Evolutionary conservation across 352 stramenopile species (phyloP), one percentile per base, ranked within the genome.

Genomic region (Phytophthora aleatoria): DNA sequence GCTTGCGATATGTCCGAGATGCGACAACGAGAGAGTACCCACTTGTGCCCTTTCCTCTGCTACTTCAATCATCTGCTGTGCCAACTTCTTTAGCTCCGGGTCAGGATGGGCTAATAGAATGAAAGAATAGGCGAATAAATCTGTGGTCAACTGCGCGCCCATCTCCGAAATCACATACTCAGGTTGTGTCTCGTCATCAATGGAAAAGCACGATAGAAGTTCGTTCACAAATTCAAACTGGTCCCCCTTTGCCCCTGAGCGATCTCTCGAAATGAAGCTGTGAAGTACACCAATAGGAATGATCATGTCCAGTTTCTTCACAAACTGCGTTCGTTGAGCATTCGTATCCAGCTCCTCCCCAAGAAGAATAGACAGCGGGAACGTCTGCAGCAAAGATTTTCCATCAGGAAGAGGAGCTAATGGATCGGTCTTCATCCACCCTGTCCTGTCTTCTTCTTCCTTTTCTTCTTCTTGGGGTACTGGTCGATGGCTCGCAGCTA

Each of bases 91-190:
- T n/a, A 82, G 47, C 42, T 43, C 47, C 9, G 63, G 59, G 31
- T 79, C 62, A 24, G 67, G 64, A 52, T 68, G 54, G 1, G 45
- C 60, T 38, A 64, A 54, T 15, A 79, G 56, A n/a, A 90, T 73
- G 26, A 92, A 92, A 5, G 83, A 85, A 24, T 91, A 71, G 3
- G 83, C 85, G 60, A 92, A 86, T 28, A 92, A 58, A 57, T 92
- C 85, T 1, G 82, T 89, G 6, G 76, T 88, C 12, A 94, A 38
- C 44, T 92, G 84, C 38, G 87, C 77, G 26, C 81, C 63, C 50
- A 77, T 64, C 51, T 63, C 39, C 6, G 56, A 56, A 35, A 53
- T 57, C 38, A 44, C 49, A 52, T 44, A 45, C 47, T 62, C 47
- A 45, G 48, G 28, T 9, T 54, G 41, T 0, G 11, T 39, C 0